phyloP scores from a whole-genome alignment of 345 rosid genomes.

The Laguncularia racemosa region DNA sequence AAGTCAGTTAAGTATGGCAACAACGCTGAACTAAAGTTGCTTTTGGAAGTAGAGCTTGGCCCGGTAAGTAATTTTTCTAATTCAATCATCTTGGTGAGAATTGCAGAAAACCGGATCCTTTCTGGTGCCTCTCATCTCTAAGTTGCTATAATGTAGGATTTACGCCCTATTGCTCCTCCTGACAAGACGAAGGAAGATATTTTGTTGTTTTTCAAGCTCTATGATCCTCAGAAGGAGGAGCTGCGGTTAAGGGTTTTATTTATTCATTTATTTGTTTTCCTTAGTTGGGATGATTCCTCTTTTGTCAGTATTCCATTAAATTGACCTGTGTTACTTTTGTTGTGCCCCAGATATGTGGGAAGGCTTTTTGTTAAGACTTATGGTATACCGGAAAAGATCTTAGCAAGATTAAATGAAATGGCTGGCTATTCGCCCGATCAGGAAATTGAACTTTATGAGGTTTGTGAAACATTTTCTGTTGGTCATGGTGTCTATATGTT shows the following conservation, averaged over 20 bases:
- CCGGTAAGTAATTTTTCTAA: slow-evolving; percentile 28
- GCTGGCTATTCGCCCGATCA: slow-evolving; percentile 60
- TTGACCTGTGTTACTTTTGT: slow-evolving; percentile 1
- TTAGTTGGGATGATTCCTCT: not conserved
- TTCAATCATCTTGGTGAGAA: not conserved
- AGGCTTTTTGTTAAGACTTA: slow-evolving; percentile 58
- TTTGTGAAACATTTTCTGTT: slow-evolving; percentile 18
- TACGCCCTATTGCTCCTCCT: slow-evolving; percentile 43
- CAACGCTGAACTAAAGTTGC: slow-evolving; percentile 55
- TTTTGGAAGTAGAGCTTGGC: slow-evolving; percentile 66
- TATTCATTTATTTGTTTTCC: slow-evolving; percentile 1
- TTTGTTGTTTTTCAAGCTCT: slow-evolving; percentile 63
- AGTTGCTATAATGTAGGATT: slow-evolving; percentile 31
- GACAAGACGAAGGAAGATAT: slow-evolving; percentile 62
- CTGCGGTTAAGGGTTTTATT: slow-evolving; percentile 29
- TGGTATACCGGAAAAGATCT: slow-evolving; percentile 46
- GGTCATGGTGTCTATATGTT: not conserved
- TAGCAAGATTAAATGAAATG: slow-evolving; percentile 60
- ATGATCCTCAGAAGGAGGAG: slow-evolving; percentile 60
- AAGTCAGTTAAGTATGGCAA: slow-evolving; percentile 53
- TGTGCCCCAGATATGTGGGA: slow-evolving; percentile 43
- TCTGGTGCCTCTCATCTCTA: slow-evolving; percentile 4
- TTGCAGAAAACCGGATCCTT: not conserved
- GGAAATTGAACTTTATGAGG: slow-evolving; percentile 72
- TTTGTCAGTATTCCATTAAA: too few relatives aligned